Conservation (phyloP, 2,329 filamentous ascomycete species). For the Clarireedia monteithiana region DNA sequence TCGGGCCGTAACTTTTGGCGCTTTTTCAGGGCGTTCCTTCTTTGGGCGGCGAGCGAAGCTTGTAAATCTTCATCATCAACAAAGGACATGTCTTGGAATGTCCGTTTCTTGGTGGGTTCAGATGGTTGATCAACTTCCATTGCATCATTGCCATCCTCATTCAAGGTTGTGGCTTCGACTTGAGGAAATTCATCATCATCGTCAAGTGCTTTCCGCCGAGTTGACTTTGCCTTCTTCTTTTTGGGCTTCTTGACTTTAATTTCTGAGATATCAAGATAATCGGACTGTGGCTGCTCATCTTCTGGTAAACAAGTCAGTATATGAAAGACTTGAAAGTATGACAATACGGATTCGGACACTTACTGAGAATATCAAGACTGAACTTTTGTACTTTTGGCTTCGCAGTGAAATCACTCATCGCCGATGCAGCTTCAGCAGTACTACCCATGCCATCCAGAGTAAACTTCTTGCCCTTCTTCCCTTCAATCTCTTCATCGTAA, state of each 20-base stretch:
- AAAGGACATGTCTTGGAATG: conserved; percentile 59
- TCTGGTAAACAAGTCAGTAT: conserved; percentile 32
- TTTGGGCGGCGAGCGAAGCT: conserved; percentile 73
- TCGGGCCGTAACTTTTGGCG: conserved; percentile 80
- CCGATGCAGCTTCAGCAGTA: conserved; percentile 50
- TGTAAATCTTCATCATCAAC: conserved; percentile 92
- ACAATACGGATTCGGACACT: conserved; percentile 17
- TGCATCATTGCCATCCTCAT: conserved; percentile 34
- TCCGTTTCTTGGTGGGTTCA: conserved; percentile 49
- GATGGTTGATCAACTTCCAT: conserved; percentile 73
- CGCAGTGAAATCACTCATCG: conserved; percentile 41
- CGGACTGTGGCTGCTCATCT: conserved; percentile 63
- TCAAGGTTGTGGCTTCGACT: conserved; percentile 28
- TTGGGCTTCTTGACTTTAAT: conserved; percentile 94
- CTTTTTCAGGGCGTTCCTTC: conserved; percentile 80
- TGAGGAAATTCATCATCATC: conserved; percentile 50
- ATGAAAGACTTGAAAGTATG: conserved; percentile 9
- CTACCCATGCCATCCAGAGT: conserved; percentile 75
- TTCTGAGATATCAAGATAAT: conserved; percentile 80
- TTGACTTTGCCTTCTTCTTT: conserved; percentile 77
- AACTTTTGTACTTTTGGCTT: conserved; percentile 61
- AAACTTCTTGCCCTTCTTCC: conserved; percentile 83
- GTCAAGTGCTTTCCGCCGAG: conserved; percentile 59
- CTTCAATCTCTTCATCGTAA: conserved; percentile 91
- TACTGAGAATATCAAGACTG: conserved; percentile 64